Percentiles rank a stretch among this genome's conserved stretches.
phyloP scores from a whole-genome alignment of 345 rosid species.

The Bruguiera gymnorhiza region DNA sequence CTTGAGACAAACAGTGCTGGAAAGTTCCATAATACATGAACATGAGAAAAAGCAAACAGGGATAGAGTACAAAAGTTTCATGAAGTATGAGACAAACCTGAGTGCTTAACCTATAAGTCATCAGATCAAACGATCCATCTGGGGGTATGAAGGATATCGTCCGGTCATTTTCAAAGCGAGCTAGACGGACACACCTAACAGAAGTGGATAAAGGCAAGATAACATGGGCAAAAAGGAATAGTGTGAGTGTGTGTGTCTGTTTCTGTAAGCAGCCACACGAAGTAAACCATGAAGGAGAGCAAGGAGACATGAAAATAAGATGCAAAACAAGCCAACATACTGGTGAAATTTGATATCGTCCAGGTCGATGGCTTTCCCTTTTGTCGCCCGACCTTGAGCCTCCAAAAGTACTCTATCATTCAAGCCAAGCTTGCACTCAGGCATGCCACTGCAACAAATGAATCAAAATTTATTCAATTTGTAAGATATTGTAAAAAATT shows the following conservation, averaged over 20 bases:
- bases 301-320: background rate
- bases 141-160: conserved; percentile 97
- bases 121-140: conserved; percentile 94
- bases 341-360: conserved; percentile 98
- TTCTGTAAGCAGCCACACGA: conserved; percentile 7
- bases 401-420: conserved; percentile 92
- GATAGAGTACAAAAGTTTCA: background rate
- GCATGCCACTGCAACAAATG: conserved; percentile 71
- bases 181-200: conserved; percentile 85
- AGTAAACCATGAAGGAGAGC: background rate
- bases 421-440: conserved; percentile 95
- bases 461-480: background rate
- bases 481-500: too few species aligned
- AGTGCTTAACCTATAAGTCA: conserved; percentile 94
- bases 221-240: background rate
- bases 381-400: conserved; percentile 91
- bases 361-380: conserved; percentile 94
- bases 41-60: background rate
- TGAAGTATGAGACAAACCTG: conserved; percentile 46
- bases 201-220: background rate
- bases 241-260: background rate
- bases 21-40: background rate
- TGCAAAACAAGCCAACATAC: conserved; percentile 38
- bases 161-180: conserved; percentile 93
- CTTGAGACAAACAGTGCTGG: too few species aligned